Base-by-base conservation (phyloP, 345 rosid species). In the Hibiscus mutabilis region DNA sequence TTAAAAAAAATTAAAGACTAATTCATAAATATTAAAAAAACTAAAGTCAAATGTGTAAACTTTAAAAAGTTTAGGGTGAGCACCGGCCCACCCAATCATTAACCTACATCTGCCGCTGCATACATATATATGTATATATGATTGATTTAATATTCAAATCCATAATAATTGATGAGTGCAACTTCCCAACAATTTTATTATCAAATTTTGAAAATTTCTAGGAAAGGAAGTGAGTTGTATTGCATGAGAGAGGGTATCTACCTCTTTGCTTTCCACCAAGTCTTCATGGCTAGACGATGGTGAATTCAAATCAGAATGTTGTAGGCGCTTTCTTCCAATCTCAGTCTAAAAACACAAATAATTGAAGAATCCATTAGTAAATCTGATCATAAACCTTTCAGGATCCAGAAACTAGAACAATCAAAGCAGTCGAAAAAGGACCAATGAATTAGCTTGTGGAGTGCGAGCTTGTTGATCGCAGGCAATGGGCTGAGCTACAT, bases 201-300 rank as follows among this genome's bases (percentile, higher is more conserved):
- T 61, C 0, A 11, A 63, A 1, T 18, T 31, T 31, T 31, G 3
- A 3, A 31, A 3, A 31, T 0, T 31, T 31, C 35, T 31, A 31
- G 35, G 35, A 31, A 31, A 49, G 15, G 19, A 11, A n/a, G 46
- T 4, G 5, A 63, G 46, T 13, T 31, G 29, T n/a, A 16, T 15
- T 40, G 51, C 25, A 64, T n/a, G n/a, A n/a, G n/a, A n/a, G n/a
- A n/a, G n/a, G n/a, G 2, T 7, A 24, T 16, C 7, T 24, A 79
- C 77, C 77, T 68, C 81, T 60, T 74, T 75, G 73, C 63, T 37
- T 22, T 79, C 79, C 49, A 53, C 70, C 35, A 78, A 63, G 42
- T 55, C 73, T 18, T 79, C 73, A 66, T 72, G 72, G 47, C 72
- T 64, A 42, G 79, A 49, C 60, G 80, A 79, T 58, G 77, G 74